A percentile compares a stretch with the other conserved stretches of the same genome.
Evolutionary conservation across 805 yeast genomes (phyloP).

Genomic region (Nakazawaea wyomingensis): DNA sequence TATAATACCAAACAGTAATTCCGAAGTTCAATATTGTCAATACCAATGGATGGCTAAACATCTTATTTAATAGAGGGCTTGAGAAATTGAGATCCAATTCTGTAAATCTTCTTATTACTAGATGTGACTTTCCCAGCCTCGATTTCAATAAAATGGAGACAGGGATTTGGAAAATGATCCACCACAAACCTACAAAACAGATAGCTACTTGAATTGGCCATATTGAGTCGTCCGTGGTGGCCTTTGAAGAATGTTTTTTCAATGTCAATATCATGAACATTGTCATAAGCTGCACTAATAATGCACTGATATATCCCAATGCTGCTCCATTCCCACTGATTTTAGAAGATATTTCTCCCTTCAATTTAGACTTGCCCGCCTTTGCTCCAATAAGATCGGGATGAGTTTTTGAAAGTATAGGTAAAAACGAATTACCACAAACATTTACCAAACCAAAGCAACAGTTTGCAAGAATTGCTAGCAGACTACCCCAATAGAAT

Average conservation of each 20-base stretch:
- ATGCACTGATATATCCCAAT: conserved; percentile 63
- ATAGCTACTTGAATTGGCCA: conserved; percentile 54
- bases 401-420: conserved; percentile 48
- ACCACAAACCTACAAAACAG: conserved; percentile 67
- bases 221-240: conserved; percentile 17
- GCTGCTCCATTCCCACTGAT: conserved; percentile 71
- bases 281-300: conserved; percentile 59
- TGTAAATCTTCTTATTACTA: neutral
- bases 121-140: conserved; percentile 32
- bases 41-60: neutral
- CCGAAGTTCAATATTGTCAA: conserved; percentile 13
- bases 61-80: neutral
- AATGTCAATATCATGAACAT: conserved; percentile 35
- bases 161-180: conserved; percentile 69
- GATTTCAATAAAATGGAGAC: conserved; percentile 42
- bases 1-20: conserved; percentile 25
- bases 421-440: conserved; percentile 71
- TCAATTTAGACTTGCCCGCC: conserved; percentile 1
- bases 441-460: conserved; percentile 77
- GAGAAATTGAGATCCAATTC: neutral
- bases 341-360: conserved; percentile 39
- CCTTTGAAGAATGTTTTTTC: conserved; percentile 18
- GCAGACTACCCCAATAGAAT: conserved; percentile 44
- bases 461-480: conserved; percentile 60
- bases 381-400: conserved; percentile 14